Percentiles rank a stretch among this genome's conserved stretches.
Conservation (phyloP, 768 basidiomycete genomes). For the Kwoniella mangroviensis region DNA sequence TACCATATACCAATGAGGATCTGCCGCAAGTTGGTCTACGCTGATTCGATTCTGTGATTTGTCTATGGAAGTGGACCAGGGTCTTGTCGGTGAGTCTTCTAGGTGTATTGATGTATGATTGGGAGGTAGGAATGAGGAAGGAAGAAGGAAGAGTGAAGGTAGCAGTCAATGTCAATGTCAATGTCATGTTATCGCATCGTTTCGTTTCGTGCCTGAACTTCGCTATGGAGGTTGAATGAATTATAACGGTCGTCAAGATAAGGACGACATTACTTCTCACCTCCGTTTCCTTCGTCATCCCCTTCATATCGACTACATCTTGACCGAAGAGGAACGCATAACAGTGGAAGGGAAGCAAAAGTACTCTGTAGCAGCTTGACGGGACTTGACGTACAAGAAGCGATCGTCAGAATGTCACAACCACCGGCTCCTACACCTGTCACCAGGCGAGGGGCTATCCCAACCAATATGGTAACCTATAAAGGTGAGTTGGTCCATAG, state of each 20-base stretch:
- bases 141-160: background rate
- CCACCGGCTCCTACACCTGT: slow-evolving; percentile 22
- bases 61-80: too few relatives aligned
- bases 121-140: background rate
- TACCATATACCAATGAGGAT: slow-evolving; percentile 17
- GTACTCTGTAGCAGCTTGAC: too few relatives aligned
- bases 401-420: slow-evolving; percentile 8
- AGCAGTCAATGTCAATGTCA: too few relatives aligned
- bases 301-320: background rate
- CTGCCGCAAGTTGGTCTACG: too few relatives aligned
- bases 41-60: too few relatives aligned
- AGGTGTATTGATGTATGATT: background rate
- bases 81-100: too few relatives aligned
- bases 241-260: background rate
- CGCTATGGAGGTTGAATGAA: background rate
- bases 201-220: background rate
- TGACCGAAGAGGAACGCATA: background rate
- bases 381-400: background rate
- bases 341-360: background rate
- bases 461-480: slow-evolving; percentile 47
- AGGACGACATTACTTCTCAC: background rate
- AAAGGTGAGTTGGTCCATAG: slow-evolving; percentile 29
- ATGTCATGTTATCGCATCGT: slow-evolving; percentile 2
- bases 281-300: background rate
- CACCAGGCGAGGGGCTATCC: slow-evolving; percentile 38